Percentiles rank a stretch among this genome's conserved stretches.
phyloP scores from a whole-genome alignment of 164 flowering plant genomes.

The Liriodendron chinense region DNA sequence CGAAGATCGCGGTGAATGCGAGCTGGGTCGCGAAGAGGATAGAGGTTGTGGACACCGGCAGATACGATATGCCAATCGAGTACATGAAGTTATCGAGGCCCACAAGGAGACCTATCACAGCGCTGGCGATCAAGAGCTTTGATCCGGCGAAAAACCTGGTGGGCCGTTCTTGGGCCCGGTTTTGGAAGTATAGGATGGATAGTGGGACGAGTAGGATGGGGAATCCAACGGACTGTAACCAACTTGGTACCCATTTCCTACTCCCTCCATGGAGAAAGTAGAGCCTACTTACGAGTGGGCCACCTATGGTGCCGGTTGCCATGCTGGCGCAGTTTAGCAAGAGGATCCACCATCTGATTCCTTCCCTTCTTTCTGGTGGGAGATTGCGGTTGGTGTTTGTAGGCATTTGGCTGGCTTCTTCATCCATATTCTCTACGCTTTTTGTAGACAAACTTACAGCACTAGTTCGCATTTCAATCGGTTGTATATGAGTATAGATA shows the following conservation, averaged over 20 bases:
- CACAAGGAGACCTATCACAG: neutral
- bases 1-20: slow-evolving; percentile 6
- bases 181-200: neutral
- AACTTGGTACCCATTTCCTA: slow-evolving; percentile 8
- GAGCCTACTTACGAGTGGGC: slow-evolving; percentile 6
- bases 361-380: neutral
- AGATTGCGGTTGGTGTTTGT: neutral
- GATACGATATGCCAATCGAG: neutral
- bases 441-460: neutral
- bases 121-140: neutral
- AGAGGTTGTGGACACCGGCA: neutral
- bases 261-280: slow-evolving; percentile 4
- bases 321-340: neutral
- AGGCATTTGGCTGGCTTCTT: neutral
- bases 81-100: neutral
- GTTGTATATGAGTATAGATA: neutral
- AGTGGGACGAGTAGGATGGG: slow-evolving; percentile 5
- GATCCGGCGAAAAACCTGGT: neutral
- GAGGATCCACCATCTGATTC: slow-evolving; percentile 5
- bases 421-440: neutral
- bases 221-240: slow-evolving; percentile 6
- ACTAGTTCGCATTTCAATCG: neutral
- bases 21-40: slow-evolving; percentile 4
- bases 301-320: neutral
- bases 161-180: neutral